Conservation (phyloP, 2,329 filamentous ascomycete species). For the Aspergillus clavatus region DNA sequence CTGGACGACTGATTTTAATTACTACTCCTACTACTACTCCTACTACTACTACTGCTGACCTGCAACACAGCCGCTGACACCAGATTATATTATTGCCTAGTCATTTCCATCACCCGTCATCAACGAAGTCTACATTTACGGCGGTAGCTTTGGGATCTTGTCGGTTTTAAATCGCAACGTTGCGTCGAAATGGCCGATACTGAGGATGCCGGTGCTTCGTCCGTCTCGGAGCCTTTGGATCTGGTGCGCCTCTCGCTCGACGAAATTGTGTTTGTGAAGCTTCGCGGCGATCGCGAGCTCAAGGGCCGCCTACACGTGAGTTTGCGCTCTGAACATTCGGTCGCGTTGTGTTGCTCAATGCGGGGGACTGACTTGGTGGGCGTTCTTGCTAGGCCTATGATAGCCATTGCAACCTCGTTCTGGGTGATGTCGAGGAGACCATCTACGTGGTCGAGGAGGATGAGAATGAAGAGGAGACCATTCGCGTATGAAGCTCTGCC, state of each 20-base stretch:
- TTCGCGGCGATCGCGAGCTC: constrained; percentile 90
- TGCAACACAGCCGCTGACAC: too few species aligned
- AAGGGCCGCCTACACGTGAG: constrained; percentile 91
- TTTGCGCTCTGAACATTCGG: constrained; percentile 10
- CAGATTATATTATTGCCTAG: too few species aligned
- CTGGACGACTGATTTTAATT: neutral
- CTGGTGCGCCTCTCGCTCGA: constrained; percentile 91
- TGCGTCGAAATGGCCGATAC: constrained; percentile 67
- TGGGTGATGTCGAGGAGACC: constrained; percentile 95
- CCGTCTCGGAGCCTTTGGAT: constrained; percentile 88
- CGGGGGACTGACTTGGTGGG: neutral
- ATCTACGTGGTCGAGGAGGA: constrained; percentile 92
- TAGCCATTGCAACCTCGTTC: constrained; percentile 93
- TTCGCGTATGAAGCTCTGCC: constrained; percentile 55
- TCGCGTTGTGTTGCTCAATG: neutral
- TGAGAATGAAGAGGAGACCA: constrained; percentile 65
- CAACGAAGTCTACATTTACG: too few species aligned
- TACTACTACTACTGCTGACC: too few species aligned
- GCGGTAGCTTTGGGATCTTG: neutral
- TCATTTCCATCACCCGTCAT: too few species aligned
- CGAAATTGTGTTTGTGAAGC: constrained; percentile 94
- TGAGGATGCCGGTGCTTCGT: constrained; percentile 63
- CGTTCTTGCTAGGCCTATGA: constrained; percentile 72
- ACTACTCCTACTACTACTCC: too few species aligned
- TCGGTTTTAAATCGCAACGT: neutral